Conservation (phyloP, 2,329 filamentous ascomycete genomes). For the Mariannaea elegans region DNA sequence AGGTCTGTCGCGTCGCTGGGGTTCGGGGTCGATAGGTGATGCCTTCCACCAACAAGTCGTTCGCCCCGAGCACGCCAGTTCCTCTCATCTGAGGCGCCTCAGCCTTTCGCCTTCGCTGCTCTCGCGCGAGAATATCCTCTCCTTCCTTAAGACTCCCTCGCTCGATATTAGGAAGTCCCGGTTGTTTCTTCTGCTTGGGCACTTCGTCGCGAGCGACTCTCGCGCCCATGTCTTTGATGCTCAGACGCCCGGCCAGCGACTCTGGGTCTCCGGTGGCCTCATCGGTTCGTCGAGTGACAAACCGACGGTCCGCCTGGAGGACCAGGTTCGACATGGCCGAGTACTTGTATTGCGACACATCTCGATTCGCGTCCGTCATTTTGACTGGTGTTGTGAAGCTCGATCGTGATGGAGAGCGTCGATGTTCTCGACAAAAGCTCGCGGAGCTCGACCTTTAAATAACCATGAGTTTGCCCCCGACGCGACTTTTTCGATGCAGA, state of each 20-base stretch:
- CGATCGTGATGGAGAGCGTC: constrained; percentile 42
- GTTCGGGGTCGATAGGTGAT: constrained; percentile 92
- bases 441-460: constrained; percentile 45
- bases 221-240: constrained; percentile 93
- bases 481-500: constrained; percentile 22
- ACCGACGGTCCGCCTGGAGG: constrained; percentile 98
- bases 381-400: constrained; percentile 48
- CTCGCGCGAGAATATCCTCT: constrained; percentile 81
- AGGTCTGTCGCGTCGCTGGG: constrained; percentile 88
- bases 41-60: constrained; percentile 88
- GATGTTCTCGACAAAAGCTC: constrained; percentile 50
- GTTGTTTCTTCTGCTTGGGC: constrained; percentile 81
- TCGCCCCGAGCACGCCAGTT: constrained; percentile 82
- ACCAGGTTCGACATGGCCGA: constrained; percentile 99
- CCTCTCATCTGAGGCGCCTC: constrained; percentile 73
- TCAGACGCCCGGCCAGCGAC: constrained; percentile 92
- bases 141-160: constrained; percentile 81
- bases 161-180: constrained; percentile 74
- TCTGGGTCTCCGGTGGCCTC: constrained; percentile 97
- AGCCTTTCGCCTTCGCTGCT: constrained; percentile 87
- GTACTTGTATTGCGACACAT: constrained; percentile 98
- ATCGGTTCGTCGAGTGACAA: constrained; percentile 90
- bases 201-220: constrained; percentile 81
- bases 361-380: constrained; percentile 79
- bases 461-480: constrained; percentile 45